Conservation (phyloP, 768 basidiomycete genomes). For the Xanthoconium stramineum region DNA sequence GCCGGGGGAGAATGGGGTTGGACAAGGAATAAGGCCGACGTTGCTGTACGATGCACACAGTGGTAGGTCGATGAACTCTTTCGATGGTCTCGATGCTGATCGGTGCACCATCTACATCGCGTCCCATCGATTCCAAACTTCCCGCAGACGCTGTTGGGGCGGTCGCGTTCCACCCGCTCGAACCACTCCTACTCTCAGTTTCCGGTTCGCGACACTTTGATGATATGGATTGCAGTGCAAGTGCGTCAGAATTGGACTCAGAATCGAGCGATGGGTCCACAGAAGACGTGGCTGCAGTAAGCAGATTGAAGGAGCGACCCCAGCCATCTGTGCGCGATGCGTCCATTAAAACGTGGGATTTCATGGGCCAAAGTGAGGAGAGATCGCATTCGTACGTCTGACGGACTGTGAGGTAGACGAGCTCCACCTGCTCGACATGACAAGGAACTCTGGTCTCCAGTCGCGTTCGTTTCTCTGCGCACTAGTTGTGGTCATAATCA, state of each 20-base stretch:
- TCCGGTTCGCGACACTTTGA: constrained; percentile 80
- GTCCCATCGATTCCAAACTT: not conserved
- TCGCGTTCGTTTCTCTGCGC: not conserved
- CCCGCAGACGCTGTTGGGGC: constrained; percentile 68
- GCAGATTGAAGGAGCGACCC: constrained; percentile 10
- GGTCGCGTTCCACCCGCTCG: constrained; percentile 67
- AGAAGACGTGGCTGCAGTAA: not conserved
- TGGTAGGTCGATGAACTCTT: constrained; percentile 39
- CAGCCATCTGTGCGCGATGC: constrained; percentile 23
- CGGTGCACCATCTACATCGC: not conserved
- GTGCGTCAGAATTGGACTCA: constrained; percentile 15
- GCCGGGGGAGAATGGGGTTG: not conserved
- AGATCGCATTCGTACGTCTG: not conserved
- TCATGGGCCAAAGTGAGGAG: constrained; percentile 1
- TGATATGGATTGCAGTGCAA: not conserved
- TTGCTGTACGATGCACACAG: constrained; percentile 51
- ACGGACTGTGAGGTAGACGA: not conserved
- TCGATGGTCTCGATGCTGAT: not conserved
- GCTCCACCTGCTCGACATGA: not conserved
- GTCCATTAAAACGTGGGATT: constrained; percentile 28
- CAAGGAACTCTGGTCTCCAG: not conserved
- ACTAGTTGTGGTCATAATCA: constrained; percentile 15
- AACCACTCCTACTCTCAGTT: constrained; percentile 55
- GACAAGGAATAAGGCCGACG: constrained; percentile 19
- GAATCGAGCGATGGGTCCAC: constrained; percentile 10